Evolutionary conservation across 371 early-diverging fungal genomes (phyloP).

Genomic region (Rhizomucor pusillus): DNA sequence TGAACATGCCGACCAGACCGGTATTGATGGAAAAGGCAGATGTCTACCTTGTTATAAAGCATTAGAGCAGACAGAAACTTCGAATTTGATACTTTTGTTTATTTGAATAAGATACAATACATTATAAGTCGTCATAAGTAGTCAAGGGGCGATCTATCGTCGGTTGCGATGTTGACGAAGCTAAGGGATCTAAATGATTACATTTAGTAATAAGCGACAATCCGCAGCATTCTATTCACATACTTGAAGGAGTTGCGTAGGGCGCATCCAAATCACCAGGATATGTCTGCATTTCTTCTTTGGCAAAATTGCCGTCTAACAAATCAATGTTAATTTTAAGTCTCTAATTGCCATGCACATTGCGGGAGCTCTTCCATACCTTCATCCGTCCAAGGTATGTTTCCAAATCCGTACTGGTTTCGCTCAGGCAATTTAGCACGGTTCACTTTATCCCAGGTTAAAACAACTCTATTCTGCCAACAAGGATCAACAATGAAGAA

Average conservation of each 20-base stretch:
- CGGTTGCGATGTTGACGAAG: slow-evolving; percentile 7
- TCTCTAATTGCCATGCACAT: background rate
- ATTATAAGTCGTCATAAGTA: slow-evolving; percentile 37
- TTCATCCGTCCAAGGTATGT: slow-evolving; percentile 61
- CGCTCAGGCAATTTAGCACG: slow-evolving; percentile 63
- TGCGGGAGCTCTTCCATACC: slow-evolving; percentile 16
- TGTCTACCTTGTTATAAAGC: no score
- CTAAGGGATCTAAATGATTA: background rate
- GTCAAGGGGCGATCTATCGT: slow-evolving; percentile 26
- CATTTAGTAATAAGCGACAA: no score
- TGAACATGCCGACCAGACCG: no score
- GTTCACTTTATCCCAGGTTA: slow-evolving; percentile 30
- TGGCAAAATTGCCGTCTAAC: slow-evolving; percentile 35
- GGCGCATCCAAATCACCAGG: slow-evolving; percentile 15
- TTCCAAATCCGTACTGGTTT: slow-evolving; percentile 59
- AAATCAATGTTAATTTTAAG: background rate
- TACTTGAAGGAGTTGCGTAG: slow-evolving; percentile 12
- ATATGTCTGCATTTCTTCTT: slow-evolving; percentile 22
- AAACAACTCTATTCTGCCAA: no score
- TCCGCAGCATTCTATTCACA: background rate
- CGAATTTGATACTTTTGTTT: background rate
- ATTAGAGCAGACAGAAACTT: background rate
- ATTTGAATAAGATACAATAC: slow-evolving; percentile 1
- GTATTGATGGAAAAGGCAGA: no score
- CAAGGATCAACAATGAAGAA: no score